Base-by-base conservation (phyloP, 2,329 filamentous ascomycete species). In the Huntiella decipiens region DNA sequence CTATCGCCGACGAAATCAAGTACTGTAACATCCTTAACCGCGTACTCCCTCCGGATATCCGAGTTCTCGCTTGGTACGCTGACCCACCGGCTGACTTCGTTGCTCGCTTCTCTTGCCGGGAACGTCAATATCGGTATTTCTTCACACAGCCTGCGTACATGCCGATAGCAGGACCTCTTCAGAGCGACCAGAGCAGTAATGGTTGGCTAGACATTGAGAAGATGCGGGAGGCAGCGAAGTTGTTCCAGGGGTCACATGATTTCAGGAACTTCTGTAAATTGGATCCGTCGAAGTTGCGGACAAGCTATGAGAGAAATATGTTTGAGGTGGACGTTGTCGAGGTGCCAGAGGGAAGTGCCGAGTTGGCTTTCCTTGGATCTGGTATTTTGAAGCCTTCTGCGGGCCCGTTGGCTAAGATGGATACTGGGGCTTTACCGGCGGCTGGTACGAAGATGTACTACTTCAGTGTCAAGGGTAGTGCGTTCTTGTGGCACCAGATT, bases 401-500 rank as follows among this genome's bases (percentile, higher is more conserved):
- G 40, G 47, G 33, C 33, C 51, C 54, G 15, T n/a, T 49, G n/a
- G 40, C 35, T 12, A 5, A 12, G 5, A 10, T 19, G 8, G n/a
- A 42, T 33, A 11, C 13, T 12, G 43, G 39, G 8, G 51, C 50
- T 38, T 44, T 19, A 32, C 47, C 32, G 50, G 19, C 34, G 45
- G 13, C 49, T 42, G 13, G 50, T 44, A 70, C 77, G 5, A 82
- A 84, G 56, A 72, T 95, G 11, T 96, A 92, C 64, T 79, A 80
- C 51, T 92, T 98, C 61, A 79, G 80, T 48, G 77, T 98, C 36
- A 77, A 87, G 53, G 91, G 91, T 15, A 86, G 82, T 5, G 91
- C 87, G 1, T 98, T 98, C 61, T 65, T 98, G 40, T 98, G 91
- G 91, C 91, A 98, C 63, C 91, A 98, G 64, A 92, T 98, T 53